Percentiles rank a stretch among this genome's conserved stretches.
phyloP scores from a whole-genome alignment of 345 rosid genomes.

The Eucalyptus polyanthemos region DNA sequence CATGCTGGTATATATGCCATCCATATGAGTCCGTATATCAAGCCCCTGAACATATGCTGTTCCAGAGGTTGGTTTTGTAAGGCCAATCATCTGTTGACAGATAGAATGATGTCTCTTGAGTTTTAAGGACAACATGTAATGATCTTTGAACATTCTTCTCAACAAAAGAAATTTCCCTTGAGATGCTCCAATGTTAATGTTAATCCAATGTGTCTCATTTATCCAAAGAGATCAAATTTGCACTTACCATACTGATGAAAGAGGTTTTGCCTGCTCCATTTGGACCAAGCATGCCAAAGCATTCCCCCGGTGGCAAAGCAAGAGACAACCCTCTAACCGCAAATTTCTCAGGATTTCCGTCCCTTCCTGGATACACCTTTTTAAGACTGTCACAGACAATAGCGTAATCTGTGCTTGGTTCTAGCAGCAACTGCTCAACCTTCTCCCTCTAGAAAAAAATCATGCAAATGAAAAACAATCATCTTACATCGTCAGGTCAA shows the following conservation, averaged over 20 bases:
- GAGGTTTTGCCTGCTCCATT: slow-evolving; percentile 99
- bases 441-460: slow-evolving; percentile 45
- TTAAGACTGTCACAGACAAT: slow-evolving; percentile 56
- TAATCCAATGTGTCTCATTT: not conserved
- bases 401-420: slow-evolving; percentile 35
- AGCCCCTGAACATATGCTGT: slow-evolving; percentile 67
- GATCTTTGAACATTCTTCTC: not conserved
- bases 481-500: not conserved
- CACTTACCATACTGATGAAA: slow-evolving; percentile 83
- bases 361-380: slow-evolving; percentile 84
- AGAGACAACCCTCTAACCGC: slow-evolving; percentile 92
- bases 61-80: slow-evolving; percentile 76
- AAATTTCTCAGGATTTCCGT: slow-evolving; percentile 77
- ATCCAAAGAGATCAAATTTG: not conserved
- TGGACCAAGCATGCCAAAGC: slow-evolving; percentile 98
- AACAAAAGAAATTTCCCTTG: not conserved
- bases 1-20: slow-evolving; percentile 76
- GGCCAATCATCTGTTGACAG: slow-evolving; percentile 78
- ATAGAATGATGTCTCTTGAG: not conserved
- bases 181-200: not conserved
- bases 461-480: not conserved
- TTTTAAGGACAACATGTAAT: not conserved
- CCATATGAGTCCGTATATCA: slow-evolving; percentile 66
- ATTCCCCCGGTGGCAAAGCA: slow-evolving; percentile 83
- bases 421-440: slow-evolving; percentile 62